Conservation (phyloP, 2,329 filamentous ascomycete species). For the Venturia effusa region DNA sequence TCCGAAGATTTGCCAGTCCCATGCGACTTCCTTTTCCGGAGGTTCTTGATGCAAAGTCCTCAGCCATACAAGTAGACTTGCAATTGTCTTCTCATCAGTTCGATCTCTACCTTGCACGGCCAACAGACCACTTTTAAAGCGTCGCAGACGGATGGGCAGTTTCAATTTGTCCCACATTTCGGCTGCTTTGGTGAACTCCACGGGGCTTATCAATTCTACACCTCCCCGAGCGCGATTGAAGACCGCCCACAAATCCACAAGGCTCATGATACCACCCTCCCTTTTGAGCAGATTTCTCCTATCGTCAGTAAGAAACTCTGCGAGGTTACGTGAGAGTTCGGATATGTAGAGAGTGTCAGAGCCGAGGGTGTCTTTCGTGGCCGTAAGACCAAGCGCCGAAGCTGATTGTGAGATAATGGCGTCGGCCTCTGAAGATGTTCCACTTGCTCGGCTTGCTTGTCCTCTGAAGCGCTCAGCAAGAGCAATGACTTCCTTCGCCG, state of each 20-base stretch:
- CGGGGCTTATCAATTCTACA: conserved; percentile 84
- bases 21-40: conserved; percentile 52
- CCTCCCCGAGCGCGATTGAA: conserved; percentile 91
- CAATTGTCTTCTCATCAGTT: conserved; percentile 83
- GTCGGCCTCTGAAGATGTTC: conserved; percentile 47
- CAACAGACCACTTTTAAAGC: conserved; percentile 87
- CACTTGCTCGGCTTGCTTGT: conserved; percentile 48
- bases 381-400: conserved; percentile 76
- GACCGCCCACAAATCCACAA: conserved; percentile 86
- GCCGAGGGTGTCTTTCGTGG: conserved; percentile 86
- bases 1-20: conserved; percentile 71
- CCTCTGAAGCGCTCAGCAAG: conserved; percentile 79
- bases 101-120: conserved; percentile 83
- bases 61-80: conserved; percentile 66
- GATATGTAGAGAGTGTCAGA: conserved; percentile 85
- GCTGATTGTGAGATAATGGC: conserved; percentile 71
- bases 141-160: conserved; percentile 73
- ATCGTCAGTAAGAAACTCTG: conserved; percentile 84
- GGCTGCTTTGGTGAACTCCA: conserved; percentile 85
- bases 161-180: conserved; percentile 78
- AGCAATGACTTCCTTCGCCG: conserved; percentile 89
- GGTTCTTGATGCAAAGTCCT: conserved; percentile 57
- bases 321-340: conserved; percentile 71
- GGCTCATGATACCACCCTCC: conserved; percentile 76
- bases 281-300: conserved; percentile 63